Evolutionary conservation across 2,329 filamentous ascomycete species (phyloP).

Genomic region (Paecilomyces sp.): DNA sequence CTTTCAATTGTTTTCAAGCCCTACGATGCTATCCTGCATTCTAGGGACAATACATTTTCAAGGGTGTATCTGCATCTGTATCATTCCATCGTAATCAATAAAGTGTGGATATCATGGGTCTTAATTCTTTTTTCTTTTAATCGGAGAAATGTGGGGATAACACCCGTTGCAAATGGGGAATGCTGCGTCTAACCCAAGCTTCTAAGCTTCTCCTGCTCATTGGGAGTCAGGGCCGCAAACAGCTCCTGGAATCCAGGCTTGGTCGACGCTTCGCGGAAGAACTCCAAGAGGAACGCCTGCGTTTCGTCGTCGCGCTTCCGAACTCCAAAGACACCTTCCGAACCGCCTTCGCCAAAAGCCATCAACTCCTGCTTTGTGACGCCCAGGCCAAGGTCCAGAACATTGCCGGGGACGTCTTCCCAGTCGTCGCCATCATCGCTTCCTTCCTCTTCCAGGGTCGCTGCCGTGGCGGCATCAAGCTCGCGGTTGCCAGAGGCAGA

Average conservation of each 20-base stretch:
- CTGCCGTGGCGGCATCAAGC: slow-evolving; percentile 49
- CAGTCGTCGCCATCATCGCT: slow-evolving; percentile 73
- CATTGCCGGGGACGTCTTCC: slow-evolving; percentile 77
- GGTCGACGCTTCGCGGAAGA: slow-evolving; percentile 58
- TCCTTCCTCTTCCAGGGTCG: slow-evolving; percentile 52
- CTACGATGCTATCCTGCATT: background rate
- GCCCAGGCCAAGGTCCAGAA: slow-evolving; percentile 67
- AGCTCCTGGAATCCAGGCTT: slow-evolving; percentile 49
- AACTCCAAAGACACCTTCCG: slow-evolving; percentile 39
- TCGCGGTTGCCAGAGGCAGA: slow-evolving; percentile 61
- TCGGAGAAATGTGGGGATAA: too few species aligned
- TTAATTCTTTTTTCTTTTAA: background rate
- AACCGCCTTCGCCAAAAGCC: slow-evolving; percentile 55
- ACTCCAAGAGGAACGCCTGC: slow-evolving; percentile 72
- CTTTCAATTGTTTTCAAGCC: background rate
- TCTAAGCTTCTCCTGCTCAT: slow-evolving; percentile 40
- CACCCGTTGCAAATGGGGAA: background rate
- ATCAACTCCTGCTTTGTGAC: slow-evolving; percentile 70
- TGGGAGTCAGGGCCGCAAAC: slow-evolving; percentile 46
- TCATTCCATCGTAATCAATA: background rate
- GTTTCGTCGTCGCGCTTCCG: slow-evolving; percentile 84
- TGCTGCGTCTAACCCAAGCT: slow-evolving; percentile 14
- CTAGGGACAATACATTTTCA: background rate
- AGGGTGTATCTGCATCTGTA: background rate
- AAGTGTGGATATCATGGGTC: background rate